These are phyloP conservation scores for Cucurbita argyrosperma DNA, from an alignment of 306 rosid genomes.

Conservation along the genomic window DNA sequence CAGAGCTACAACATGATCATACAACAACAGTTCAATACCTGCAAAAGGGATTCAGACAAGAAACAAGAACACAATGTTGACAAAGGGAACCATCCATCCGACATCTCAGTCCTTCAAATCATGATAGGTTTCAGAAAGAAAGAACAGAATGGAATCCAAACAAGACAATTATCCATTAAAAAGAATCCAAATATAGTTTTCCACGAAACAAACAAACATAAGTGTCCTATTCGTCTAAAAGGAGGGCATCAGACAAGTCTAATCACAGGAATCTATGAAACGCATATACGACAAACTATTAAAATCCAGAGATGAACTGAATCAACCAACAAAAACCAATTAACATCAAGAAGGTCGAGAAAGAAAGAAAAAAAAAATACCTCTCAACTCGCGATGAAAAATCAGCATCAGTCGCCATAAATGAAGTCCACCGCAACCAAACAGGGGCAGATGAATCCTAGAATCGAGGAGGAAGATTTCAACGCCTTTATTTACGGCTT, in stretches of 20 bases:
- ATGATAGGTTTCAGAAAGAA: background rate
- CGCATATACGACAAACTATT: background rate
- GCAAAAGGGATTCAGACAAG: constrained; percentile 3
- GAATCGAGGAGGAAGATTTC: too few species aligned
- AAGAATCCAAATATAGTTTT: background rate
- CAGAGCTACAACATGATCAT: constrained; percentile 5
- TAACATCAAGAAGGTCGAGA: background rate
- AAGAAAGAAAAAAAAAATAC: constrained; percentile 22
- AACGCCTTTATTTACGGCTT: too few species aligned
- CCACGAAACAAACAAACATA: background rate
- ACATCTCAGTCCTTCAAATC: background rate
- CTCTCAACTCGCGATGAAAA: constrained; percentile 12
- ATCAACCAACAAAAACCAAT: background rate
- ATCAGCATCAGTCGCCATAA: constrained; percentile 27
- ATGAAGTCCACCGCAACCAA: constrained; percentile 1
- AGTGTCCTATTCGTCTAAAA: constrained; percentile 1
- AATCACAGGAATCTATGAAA: background rate
- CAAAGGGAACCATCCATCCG: background rate
- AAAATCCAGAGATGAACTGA: background rate
- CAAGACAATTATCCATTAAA: background rate
- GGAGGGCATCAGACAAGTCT: background rate
- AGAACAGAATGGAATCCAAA: background rate
- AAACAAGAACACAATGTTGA: background rate
- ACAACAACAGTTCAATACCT: constrained; percentile 21
- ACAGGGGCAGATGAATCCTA: too few species aligned